phyloP scores from a whole-genome alignment of 805 yeast genomes.

The Kuraishia hungarica region DNA sequence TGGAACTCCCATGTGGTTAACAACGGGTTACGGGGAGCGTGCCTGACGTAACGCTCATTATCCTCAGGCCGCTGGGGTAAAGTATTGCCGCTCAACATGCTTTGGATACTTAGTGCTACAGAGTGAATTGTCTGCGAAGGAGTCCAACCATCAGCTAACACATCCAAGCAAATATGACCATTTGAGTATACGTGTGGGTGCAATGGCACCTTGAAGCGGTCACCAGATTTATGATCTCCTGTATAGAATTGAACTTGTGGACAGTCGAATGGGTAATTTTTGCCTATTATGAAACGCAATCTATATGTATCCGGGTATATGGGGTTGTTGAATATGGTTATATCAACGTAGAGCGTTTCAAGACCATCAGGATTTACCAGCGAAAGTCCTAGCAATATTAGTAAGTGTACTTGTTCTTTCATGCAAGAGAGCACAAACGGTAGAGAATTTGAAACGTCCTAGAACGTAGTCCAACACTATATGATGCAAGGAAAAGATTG shows the following conservation, averaged over 20 bases:
- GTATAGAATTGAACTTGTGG: conserved; percentile 49
- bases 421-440: no score
- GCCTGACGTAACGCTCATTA: conserved; percentile 35
- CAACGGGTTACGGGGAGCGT: conserved; percentile 54
- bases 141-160: conserved; percentile 60
- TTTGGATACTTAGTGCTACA: conserved; percentile 49
- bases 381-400: neutral
- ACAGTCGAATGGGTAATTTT: conserved; percentile 47
- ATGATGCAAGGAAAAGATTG: no score
- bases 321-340: conserved; percentile 24
- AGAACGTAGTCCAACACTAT: no score
- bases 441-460: no score
- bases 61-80: conserved; percentile 47
- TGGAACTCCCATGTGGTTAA: conserved; percentile 43
- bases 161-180: conserved; percentile 70
- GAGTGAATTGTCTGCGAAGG: conserved; percentile 49
- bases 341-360: conserved; percentile 25
- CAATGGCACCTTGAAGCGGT: conserved; percentile 35
- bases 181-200: conserved; percentile 73
- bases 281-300: conserved; percentile 32
- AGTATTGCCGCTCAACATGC: conserved; percentile 48
- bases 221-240: conserved; percentile 8
- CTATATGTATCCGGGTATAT: conserved; percentile 30
- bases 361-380: neutral
- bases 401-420: neutral